Evolutionary conservation across 1,139 yeast species (phyloP), one percentile per base, ranked within the genome.

Genomic region (Hanseniaspora gamundiae): DNA sequence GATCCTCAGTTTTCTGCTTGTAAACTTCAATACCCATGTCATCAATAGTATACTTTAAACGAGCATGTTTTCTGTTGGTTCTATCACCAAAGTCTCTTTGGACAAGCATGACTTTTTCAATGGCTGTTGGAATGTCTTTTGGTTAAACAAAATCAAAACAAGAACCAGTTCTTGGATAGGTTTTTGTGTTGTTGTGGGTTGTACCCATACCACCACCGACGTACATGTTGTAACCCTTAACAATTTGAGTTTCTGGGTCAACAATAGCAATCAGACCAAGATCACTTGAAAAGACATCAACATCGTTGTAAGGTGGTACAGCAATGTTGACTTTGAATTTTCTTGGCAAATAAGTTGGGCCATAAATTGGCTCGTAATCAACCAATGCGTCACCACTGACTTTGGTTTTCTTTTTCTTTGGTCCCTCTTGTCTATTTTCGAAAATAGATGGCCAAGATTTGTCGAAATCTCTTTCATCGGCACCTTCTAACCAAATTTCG

Each of bases 181-280:
- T 91, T 73, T 88, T 91, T 60, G 82, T 82, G 69, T 91, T 91
- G 71, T 88, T 88, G 65, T 91, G 98, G 29, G 97, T 91, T 35
- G 94, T 76, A 57, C 97, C 98, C 97, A 91, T 88, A 72, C 97
- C 98, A 69, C 97, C 98, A 63, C 97, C 98, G 50, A 81, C 95
- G 50, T 83, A 73, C 43, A 91, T 78, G 57, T 91, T 88, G 71
- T 78, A 91, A 44, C 97, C 98, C 43, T 50, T 51, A 64, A 65
- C 45, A 60, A 64, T 48, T 71, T 78, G 52, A 57, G 72, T 71
- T 50, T 77, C 69, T 52, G 76, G 73, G 56, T 81, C 85, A 40
- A 86, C 79, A 60, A 91, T 87, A 29, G 96, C 87, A 62, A 91
- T 78, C 55, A 91, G 72, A 52, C 97, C 98, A 56, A 88, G 76